phyloP scores from a whole-genome alignment of 2,329 filamentous ascomycete species.

The Aurifilum marmelostoma region DNA sequence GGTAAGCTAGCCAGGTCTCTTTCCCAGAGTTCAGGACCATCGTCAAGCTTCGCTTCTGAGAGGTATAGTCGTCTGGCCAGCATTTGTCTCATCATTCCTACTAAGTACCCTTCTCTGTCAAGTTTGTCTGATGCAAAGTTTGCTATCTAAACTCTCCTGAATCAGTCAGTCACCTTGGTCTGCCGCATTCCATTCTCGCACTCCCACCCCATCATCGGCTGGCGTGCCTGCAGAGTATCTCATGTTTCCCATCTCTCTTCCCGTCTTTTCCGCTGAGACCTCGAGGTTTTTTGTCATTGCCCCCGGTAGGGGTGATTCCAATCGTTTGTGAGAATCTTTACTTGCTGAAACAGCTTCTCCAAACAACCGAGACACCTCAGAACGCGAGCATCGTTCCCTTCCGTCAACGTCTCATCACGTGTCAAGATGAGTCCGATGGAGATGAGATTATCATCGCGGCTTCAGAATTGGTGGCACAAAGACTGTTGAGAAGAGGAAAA shows the following conservation, averaged over 20 bases:
- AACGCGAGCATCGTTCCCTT: not conserved
- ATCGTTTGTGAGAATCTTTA: not conserved
- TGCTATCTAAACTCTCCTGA: constrained; percentile 21
- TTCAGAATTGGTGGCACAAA: constrained; percentile 10
- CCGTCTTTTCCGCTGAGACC: not conserved
- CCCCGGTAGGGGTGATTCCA: no score
- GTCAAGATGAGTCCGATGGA: not conserved
- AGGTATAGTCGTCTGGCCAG: not conserved
- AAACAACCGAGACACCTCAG: constrained; percentile 20
- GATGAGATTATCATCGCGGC: not conserved
- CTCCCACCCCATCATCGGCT: not conserved
- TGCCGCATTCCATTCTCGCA: not conserved
- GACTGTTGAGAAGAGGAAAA: not conserved
- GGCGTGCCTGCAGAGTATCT: constrained; percentile 7
- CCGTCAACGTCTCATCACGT: not conserved
- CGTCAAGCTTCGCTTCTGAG: not conserved
- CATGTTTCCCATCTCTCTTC: not conserved
- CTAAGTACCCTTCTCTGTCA: not conserved
- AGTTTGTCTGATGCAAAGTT: constrained; percentile 25
- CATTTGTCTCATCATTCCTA: not conserved
- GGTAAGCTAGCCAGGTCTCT: not conserved
- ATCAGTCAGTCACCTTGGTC: not conserved
- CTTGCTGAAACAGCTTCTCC: not conserved
- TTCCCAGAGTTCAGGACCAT: not conserved
- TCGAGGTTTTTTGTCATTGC: not conserved